Evolutionary conservation across 2,329 filamentous ascomycete species (phyloP).

Genomic region (Nothophaeocryptopus gaeumannii): DNA sequence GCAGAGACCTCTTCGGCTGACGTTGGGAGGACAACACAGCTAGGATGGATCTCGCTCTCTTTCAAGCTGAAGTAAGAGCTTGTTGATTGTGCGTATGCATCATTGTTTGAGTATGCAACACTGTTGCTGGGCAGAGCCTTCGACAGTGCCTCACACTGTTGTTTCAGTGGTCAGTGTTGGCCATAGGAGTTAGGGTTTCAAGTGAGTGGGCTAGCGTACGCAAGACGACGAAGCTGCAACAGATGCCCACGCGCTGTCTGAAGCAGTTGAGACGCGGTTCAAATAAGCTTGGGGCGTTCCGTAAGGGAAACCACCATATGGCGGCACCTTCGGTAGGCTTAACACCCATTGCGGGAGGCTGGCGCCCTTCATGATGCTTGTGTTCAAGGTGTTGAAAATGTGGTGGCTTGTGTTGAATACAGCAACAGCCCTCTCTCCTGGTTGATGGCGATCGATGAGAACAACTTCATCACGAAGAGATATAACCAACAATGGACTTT

Average conservation of each 20-base stretch:
- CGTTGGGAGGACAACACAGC: slow-evolving; percentile 23
- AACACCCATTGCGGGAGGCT: not conserved
- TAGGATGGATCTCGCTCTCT: slow-evolving; percentile 15
- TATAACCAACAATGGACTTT: no score
- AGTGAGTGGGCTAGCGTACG: not conserved
- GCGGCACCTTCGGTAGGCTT: not conserved
- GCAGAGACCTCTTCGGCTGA: slow-evolving; percentile 19
- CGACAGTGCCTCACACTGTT: slow-evolving; percentile 6
- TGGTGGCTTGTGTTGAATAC: no score
- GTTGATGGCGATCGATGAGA: no score
- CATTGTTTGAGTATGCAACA: slow-evolving; percentile 10
- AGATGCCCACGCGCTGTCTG: slow-evolving; percentile 1
- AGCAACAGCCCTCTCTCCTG: no score
- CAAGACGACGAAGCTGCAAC: slow-evolving; percentile 6
- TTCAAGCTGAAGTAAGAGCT: slow-evolving; percentile 26
- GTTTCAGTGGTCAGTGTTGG: not conserved
- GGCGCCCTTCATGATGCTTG: not conserved
- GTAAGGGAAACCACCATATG: not conserved
- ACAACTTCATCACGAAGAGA: no score
- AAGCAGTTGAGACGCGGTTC: not conserved
- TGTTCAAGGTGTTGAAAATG: no score
- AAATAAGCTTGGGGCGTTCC: no score
- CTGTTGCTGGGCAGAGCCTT: slow-evolving; percentile 4
- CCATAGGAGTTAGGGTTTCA: not conserved
- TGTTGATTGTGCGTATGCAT: slow-evolving; percentile 20